phyloP scores from a whole-genome alignment of 2,329 filamentous ascomycete species.

The Neocatenulostroma microsporum region DNA sequence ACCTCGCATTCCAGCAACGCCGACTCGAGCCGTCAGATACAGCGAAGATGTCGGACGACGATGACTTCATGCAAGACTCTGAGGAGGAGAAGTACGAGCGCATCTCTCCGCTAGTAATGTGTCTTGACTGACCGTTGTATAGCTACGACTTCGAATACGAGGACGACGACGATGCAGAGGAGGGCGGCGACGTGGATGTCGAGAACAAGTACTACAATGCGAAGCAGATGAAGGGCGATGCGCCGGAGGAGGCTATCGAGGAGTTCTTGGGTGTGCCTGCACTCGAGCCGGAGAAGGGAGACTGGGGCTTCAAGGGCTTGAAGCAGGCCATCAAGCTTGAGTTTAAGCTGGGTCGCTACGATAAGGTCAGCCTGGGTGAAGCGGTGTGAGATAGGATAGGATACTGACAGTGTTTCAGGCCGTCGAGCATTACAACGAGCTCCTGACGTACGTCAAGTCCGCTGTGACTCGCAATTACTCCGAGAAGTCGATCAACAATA shows the following conservation, averaged over 20 bases:
- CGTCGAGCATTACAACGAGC: constrained; percentile 83
- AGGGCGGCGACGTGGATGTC: constrained; percentile 83
- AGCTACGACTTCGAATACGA: constrained; percentile 97
- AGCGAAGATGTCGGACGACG: constrained; percentile 66
- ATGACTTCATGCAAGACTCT: constrained; percentile 91
- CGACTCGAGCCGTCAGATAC: not conserved
- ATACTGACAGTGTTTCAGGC: constrained; percentile 49
- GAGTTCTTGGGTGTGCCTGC: constrained; percentile 86
- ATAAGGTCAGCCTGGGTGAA: constrained; percentile 52
- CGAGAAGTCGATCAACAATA: constrained; percentile 98
- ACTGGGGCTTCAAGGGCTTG: constrained; percentile 97
- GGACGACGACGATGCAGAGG: constrained; percentile 82
- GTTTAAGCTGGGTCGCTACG: constrained; percentile 83
- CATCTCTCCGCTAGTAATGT: constrained; percentile 2
- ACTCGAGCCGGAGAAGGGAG: constrained; percentile 82
- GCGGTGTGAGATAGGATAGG: not conserved
- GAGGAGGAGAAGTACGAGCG: constrained; percentile 68
- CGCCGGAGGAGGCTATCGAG: constrained; percentile 78
- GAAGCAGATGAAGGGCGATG: constrained; percentile 85
- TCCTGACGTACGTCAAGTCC: constrained; percentile 94
- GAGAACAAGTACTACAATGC: constrained; percentile 99
- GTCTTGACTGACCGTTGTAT: constrained; percentile 7
- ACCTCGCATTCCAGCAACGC: too few species aligned
- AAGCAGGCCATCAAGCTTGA: constrained; percentile 98
- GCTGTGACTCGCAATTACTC: constrained; percentile 97